phyloP scores from a whole-genome alignment of 108 stramenopile species.

The Cyclotella atomus region DNA sequence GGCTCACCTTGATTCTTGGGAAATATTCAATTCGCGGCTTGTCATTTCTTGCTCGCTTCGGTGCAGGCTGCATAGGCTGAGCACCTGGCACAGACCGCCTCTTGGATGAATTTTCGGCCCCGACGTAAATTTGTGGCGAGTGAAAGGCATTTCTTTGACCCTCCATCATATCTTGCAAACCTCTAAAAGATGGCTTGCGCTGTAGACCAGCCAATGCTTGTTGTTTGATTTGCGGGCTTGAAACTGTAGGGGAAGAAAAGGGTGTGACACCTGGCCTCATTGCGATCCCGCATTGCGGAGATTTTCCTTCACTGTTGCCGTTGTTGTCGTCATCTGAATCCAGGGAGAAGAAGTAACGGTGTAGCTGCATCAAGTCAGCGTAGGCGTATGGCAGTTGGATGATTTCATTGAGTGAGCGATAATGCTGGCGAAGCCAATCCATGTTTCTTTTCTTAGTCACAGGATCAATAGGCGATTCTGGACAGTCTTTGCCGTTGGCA shows the following conservation, averaged over 20 bases:
- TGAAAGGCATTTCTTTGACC: constrained; percentile 4
- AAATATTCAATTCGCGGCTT: constrained; percentile 78
- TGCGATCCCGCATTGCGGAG: constrained; percentile 1
- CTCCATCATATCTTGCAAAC: constrained; percentile 27
- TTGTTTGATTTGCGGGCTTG: too few species aligned
- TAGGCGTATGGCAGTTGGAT: constrained; percentile 70
- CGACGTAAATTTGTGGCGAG: constrained; percentile 26
- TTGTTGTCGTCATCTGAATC: constrained; percentile 64
- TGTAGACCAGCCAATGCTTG: constrained; percentile 48
- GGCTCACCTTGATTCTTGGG: constrained; percentile 66
- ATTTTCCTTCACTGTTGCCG: constrained; percentile 18
- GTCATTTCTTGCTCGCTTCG: constrained; percentile 71
- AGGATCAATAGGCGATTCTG: constrained; percentile 50
- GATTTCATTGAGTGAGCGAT: constrained; percentile 65
- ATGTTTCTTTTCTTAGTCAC: constrained; percentile 61
- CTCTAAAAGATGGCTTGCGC: constrained; percentile 79
- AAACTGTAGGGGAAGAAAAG: background rate
- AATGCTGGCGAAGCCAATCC: constrained; percentile 74
- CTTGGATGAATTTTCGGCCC: constrained; percentile 46
- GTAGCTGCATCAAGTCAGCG: constrained; percentile 78
- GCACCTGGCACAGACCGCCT: constrained; percentile 51
- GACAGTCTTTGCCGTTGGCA: constrained; percentile 36
- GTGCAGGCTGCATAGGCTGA: constrained; percentile 53
- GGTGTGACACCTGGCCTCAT: constrained; percentile 12
- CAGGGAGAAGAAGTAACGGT: constrained; percentile 82